These are phyloP conservation scores for Pochonia chlamydosporia DNA, from an alignment of 2,329 filamentous ascomycete genomes.

Conservation along the genomic window DNA sequence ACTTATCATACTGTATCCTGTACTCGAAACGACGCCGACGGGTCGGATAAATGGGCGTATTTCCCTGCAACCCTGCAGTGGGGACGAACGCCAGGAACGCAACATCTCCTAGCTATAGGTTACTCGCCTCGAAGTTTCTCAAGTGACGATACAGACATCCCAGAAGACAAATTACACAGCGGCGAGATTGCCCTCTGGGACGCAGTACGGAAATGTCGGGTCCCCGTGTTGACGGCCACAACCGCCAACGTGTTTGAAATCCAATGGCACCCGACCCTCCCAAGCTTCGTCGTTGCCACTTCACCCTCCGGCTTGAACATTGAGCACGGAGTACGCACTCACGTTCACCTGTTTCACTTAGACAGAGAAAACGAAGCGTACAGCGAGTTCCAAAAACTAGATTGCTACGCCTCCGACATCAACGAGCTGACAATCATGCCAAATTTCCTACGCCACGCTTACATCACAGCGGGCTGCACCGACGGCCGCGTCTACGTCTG, in stretches of 20 bases:
- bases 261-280: slow-evolving; percentile 52
- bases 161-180: slow-evolving; percentile 48
- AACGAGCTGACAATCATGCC: slow-evolving; percentile 57
- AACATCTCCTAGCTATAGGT: slow-evolving; percentile 52
- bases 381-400: slow-evolving; percentile 46
- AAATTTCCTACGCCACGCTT: slow-evolving; percentile 43
- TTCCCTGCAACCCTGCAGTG: slow-evolving; percentile 59
- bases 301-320: slow-evolving; percentile 42
- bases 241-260: slow-evolving; percentile 60
- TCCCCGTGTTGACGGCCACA: slow-evolving; percentile 44
- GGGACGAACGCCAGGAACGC: slow-evolving; percentile 40
- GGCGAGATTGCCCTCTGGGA: slow-evolving; percentile 59
- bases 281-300: slow-evolving; percentile 52
- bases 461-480: slow-evolving; percentile 56
- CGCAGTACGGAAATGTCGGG: slow-evolving; percentile 32
- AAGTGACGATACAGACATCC: slow-evolving; percentile 51
- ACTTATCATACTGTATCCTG: slow-evolving; percentile 35
- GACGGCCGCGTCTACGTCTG: slow-evolving; percentile 58
- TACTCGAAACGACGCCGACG: slow-evolving; percentile 26
- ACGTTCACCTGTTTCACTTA: slow-evolving; percentile 49
- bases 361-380: slow-evolving; percentile 22
- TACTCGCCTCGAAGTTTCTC: slow-evolving; percentile 54
- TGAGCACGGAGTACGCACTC: slow-evolving; percentile 43
- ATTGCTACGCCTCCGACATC: slow-evolving; percentile 55
- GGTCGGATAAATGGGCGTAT: slow-evolving; percentile 52